A percentile compares a stretch with the other conserved stretches of the same genome.
Evolutionary conservation across 2,329 filamentous ascomycete species (phyloP).

Genomic region (Scedosporium apiospermum): DNA sequence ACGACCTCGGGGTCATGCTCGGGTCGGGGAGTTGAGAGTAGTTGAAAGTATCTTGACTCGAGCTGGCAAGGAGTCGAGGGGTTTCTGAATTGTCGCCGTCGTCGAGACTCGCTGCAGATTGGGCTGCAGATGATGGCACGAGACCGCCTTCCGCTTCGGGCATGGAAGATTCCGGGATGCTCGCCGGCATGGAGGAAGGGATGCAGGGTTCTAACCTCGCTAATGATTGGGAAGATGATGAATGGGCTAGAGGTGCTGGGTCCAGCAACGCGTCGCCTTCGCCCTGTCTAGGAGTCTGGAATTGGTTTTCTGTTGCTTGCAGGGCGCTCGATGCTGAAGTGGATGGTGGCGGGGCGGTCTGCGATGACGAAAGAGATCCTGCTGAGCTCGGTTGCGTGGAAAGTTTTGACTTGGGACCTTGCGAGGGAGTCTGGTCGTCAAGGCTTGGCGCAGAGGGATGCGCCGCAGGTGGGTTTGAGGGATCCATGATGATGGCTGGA

Average conservation of each 20-base stretch:
- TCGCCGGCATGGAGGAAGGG: background rate
- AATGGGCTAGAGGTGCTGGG: background rate
- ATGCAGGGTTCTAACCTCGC: background rate
- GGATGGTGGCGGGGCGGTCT: background rate
- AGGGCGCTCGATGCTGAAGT: background rate
- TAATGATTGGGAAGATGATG: background rate
- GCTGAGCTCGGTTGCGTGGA: background rate
- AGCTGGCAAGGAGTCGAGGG: conserved; percentile 30
- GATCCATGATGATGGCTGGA: conserved; percentile 1
- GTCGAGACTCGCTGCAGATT: background rate
- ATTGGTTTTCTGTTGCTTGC: background rate
- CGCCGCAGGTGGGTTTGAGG: background rate
- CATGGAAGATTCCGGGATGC: background rate
- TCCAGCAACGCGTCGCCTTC: background rate
- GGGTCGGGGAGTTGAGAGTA: conserved; percentile 36
- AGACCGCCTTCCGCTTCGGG: background rate
- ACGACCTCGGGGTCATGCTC: conserved; percentile 33
- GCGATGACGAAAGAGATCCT: background rate
- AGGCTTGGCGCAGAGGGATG: background rate
- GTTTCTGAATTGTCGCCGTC: conserved; percentile 29
- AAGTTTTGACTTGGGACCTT: background rate
- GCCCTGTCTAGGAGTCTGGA: background rate
- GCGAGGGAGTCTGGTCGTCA: background rate
- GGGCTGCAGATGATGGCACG: background rate
- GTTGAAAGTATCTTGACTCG: conserved; percentile 14